Percentiles rank a stretch among this genome's conserved stretches.
Conservation (phyloP, 2,329 filamentous ascomycete species). For the Fusarium chaquense region DNA sequence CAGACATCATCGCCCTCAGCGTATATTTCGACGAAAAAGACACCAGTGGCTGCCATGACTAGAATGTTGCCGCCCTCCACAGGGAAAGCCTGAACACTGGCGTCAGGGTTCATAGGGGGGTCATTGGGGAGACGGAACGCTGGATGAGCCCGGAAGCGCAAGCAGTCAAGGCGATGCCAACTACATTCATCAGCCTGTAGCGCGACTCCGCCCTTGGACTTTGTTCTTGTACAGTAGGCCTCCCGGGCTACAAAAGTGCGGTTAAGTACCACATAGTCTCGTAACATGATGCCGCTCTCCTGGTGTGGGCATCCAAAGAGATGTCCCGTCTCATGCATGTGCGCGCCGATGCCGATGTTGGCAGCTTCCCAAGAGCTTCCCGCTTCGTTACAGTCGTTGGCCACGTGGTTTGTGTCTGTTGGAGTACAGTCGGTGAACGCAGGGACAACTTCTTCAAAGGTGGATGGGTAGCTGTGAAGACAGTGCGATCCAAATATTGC, state of each 20-base stretch:
- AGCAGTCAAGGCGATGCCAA: conserved; percentile 90
- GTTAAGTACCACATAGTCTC: conserved; percentile 87
- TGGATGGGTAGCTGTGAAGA: conserved; percentile 89
- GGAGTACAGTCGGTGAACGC: conserved; percentile 92
- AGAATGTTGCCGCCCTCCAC: conserved; percentile 82
- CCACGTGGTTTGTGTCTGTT: conserved; percentile 82
- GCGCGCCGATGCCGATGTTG: conserved; percentile 92
- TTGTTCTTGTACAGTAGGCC: conserved; percentile 87
- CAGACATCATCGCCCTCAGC: conserved; percentile 84
- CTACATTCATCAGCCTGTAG: conserved; percentile 83
- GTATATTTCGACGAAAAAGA: conserved; percentile 88
- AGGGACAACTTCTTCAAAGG: conserved; percentile 88
- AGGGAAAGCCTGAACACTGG: conserved; percentile 86
- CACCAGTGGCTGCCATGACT: conserved; percentile 81
- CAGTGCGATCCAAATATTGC: conserved; percentile 94
- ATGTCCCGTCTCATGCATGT: conserved; percentile 91
- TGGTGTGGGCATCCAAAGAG: conserved; percentile 91
- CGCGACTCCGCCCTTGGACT: conserved; percentile 82
- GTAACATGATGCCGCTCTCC: conserved; percentile 90
- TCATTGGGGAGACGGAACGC: conserved; percentile 90
- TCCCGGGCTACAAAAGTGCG: conserved; percentile 85
- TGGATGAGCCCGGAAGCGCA: conserved; percentile 91
- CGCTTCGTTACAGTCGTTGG: conserved; percentile 87
- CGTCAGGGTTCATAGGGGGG: conserved; percentile 70
- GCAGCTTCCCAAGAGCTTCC: conserved; percentile 97